Evolutionary conservation across 169 alveolate genomes (phyloP).

Genomic region (Besnoitia besnoiti): DNA sequence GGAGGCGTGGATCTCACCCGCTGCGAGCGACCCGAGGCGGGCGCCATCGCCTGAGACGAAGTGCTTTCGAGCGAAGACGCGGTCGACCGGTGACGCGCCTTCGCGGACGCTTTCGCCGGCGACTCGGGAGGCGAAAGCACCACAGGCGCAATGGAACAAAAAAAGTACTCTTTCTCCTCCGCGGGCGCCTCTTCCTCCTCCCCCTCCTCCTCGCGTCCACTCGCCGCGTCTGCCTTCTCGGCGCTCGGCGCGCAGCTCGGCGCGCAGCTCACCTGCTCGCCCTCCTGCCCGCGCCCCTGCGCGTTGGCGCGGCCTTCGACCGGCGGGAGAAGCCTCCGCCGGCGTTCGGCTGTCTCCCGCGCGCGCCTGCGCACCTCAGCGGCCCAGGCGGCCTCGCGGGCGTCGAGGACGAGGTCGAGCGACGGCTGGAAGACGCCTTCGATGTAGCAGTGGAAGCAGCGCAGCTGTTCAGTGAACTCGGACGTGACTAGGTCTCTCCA

Average conservation of each 20-base stretch:
- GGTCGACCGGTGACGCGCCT: background rate
- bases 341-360: background rate
- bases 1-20: background rate
- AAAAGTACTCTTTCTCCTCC: background rate
- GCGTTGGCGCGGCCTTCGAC: no score
- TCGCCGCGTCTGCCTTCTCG: background rate
- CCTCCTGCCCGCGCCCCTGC: no score
- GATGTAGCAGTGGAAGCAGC: slow-evolving; percentile 55
- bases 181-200: background rate
- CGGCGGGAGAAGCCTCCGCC: background rate
- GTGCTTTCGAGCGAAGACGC: background rate
- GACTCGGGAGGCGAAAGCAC: background rate
- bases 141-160: slow-evolving; percentile 31
- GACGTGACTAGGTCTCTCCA: slow-evolving; percentile 11
- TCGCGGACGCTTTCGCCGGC: background rate
- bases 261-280: no score
- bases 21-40: background rate
- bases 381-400: background rate
- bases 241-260: background rate
- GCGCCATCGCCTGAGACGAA: background rate
- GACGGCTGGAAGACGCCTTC: slow-evolving; percentile 65
- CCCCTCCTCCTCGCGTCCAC: background rate
- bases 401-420: slow-evolving; percentile 30
- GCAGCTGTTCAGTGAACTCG: slow-evolving; percentile 21
- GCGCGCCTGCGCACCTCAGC: background rate